Base-by-base conservation (phyloP, 352 stramenopile species). In the Pythium aristosporum region DNA sequence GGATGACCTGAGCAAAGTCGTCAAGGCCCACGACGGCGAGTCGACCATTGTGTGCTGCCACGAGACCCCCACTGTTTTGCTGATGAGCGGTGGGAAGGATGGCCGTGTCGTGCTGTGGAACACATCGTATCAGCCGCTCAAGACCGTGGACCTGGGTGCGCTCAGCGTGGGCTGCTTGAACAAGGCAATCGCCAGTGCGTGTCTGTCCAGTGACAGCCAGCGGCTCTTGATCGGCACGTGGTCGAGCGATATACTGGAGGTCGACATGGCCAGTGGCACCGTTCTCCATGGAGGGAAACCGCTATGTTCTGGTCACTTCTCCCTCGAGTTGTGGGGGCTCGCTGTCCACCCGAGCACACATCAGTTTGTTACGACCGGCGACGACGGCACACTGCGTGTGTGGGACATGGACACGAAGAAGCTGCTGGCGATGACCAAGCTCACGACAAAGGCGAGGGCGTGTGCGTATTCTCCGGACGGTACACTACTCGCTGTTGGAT, bases 401-500 rank as follows among this genome's bases (percentile, higher is more conserved):
- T 97, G 91, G 91, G 79, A 94, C 60, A 86, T 89, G 74, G 76
- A 88, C 15, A 50, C 69, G 13, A 83, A 77, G 32, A 72, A 72
- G 5, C 64, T 87, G 9, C n/a, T 88, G 3, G 65, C 70, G 5
- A 54, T 82, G 3, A 74, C 56, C 13, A 69, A 65, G 15, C 53
- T 87, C 1, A 65, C 77, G 7, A 52, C 65, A 15, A 92, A 84
- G 64, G 71, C 79, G 25, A 79, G 94, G 16, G 82, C 91, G 0
- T 95, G 87, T 49, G 80, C 86, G 13, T 97, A 94, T 53, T 97
- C 89, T 6, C 85, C 87, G 0, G 89, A 98, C 61, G 91, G 84
- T 1, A 65, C 74, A n/a, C 65, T 96, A 20, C 41, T 98, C 18
- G 92, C 84, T 0, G 78, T 98, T 16, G 95, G 79, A 1, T 81